These are phyloP conservation scores for Ogataea ramenticola DNA, from an alignment of 805 yeast genomes.

Conservation along the genomic window DNA sequence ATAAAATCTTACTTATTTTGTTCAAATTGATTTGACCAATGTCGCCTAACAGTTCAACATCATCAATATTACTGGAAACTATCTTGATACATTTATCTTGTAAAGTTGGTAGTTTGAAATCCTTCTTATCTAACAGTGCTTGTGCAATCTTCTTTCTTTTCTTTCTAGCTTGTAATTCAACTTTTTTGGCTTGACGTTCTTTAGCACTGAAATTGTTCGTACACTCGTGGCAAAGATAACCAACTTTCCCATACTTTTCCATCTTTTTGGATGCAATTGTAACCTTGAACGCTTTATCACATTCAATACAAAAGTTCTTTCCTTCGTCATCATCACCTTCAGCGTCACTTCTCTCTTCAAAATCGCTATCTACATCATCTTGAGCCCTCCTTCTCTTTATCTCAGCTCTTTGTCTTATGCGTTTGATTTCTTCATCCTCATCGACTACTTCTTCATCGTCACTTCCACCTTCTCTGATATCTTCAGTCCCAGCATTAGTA, in stretches of 20 bases:
- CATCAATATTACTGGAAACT: conserved; percentile 60
- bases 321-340: conserved; percentile 35
- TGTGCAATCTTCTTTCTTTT: conserved; percentile 75
- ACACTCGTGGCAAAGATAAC: conserved; percentile 63
- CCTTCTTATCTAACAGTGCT: conserved; percentile 70
- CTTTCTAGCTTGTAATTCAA: conserved; percentile 60
- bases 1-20: conserved; percentile 67
- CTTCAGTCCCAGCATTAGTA: conserved; percentile 18
- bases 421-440: conserved; percentile 12
- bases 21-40: conserved; percentile 68
- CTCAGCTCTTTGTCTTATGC: conserved; percentile 14
- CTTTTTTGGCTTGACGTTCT: conserved; percentile 36
- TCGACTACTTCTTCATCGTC: conserved; percentile 31
- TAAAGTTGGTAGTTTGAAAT: conserved; percentile 55
- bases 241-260: conserved; percentile 41
- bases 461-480: conserved; percentile 12
- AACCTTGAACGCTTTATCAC: conserved; percentile 51
- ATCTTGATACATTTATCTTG: conserved; percentile 76
- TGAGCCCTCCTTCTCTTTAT: conserved; percentile 32
- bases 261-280: conserved; percentile 56
- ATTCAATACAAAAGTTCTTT: conserved; percentile 45
- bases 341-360: conserved; percentile 26
- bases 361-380: conserved; percentile 18
- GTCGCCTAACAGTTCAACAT: conserved; percentile 79
- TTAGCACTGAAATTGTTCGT: conserved; percentile 38